Base-by-base conservation (phyloP, 495 filamentous ascomycete genomes). In the Neurospora sp. region DNA sequence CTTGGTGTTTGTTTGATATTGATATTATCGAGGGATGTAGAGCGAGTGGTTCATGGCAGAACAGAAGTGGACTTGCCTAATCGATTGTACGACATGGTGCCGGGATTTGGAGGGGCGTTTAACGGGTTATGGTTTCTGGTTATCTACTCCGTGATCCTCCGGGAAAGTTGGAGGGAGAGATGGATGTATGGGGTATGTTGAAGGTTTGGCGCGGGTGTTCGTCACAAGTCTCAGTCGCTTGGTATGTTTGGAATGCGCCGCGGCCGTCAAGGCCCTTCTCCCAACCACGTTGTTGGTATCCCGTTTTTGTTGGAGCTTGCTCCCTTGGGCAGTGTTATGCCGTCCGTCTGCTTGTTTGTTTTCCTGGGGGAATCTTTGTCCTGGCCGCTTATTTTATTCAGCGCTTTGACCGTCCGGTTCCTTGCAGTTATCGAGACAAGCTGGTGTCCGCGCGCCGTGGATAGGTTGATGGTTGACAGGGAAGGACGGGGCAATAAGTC, bases 21-120 rank as follows among this genome's bases (percentile, higher is more conserved):
- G 27, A 27, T 27, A 27, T 27, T 70, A 39, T 37, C 35, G 62
- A 66, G 69, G 23, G 66, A 41, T 35, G 23, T n/a, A 46, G 39
- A 44, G 42, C 42, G 42, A 23, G 46, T 23, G 46, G 10, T 54
- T 54, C n/a, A 54, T 59, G 38, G 38, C 27, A 11, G 12, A 54
- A 74, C 62, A 72, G 70, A 73, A 74, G 74, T 72, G 76, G 74
- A 89, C 90, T 84, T 84, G 90, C 91, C 88, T 86, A 92, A 82
- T 72, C 90, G 89, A 86, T 92, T 91, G 84, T 92, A 92, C 79
- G 90, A 87, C 86, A 88, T 88, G 83, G 79, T 84, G 79, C 54
- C 14, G 54, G 54, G 27, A 66, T 66, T 62, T 35, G 23, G 11
- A 59, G 5, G 48, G 48, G 20, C 31, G 27, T 35, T 31, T 18